These are phyloP conservation scores for Thymus mandschuricus DNA, from an alignment of 257 asterid genomes.

Conservation along the genomic window DNA sequence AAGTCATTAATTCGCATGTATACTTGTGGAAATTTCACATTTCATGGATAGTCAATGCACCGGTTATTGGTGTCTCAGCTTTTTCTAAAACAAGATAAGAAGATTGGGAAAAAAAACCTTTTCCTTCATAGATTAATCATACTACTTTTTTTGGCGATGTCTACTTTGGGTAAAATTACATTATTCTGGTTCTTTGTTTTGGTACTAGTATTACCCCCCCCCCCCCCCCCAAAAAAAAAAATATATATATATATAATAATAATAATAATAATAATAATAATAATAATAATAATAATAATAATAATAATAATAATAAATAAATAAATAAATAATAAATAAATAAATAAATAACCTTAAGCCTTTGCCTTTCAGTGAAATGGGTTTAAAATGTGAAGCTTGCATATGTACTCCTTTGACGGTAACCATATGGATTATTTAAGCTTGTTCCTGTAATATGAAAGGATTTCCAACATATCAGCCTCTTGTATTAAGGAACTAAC, in stretches of 20 bases:
- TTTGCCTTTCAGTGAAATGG: not conserved
- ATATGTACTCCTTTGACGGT: constrained; percentile 6
- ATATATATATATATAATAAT: not conserved
- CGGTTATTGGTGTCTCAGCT: not conserved
- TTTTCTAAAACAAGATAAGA: not conserved
- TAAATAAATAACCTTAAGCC: not conserved
- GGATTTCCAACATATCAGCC: not conserved
- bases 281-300: not conserved
- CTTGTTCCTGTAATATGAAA: constrained; percentile 10
- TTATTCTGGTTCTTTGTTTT: constrained; percentile 1
- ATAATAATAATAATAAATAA: not conserved
- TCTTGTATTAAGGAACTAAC: constrained; percentile 10
- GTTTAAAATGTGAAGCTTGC: not conserved
- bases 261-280: not conserved
- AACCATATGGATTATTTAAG: not conserved
- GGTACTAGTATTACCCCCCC: not conserved
- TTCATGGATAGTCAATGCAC: constrained; percentile 3
- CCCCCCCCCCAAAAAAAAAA: not conserved
- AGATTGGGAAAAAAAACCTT: not conserved
- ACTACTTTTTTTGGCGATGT: not conserved
- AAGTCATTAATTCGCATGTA: constrained; percentile 1
- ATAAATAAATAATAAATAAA: too few relatives aligned
- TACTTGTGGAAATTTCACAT: not conserved
- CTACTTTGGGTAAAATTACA: not conserved
- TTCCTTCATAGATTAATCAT: not conserved